Base-by-base conservation (phyloP, 306 rosid genomes). In the Fagus crenata region DNA sequence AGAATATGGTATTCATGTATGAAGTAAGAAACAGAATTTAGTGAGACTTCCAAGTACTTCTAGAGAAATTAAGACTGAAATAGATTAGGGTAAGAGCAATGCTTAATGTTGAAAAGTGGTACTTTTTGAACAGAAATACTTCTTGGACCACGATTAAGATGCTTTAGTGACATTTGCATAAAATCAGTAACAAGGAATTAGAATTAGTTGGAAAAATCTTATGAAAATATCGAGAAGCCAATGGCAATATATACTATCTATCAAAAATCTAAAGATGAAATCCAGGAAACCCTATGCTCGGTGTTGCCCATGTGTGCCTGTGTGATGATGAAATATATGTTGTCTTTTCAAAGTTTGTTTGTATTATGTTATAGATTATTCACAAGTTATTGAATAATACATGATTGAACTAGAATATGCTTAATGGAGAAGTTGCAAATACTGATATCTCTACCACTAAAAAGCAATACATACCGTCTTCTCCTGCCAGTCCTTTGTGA, bases 401-500 rank as follows among this genome's bases (percentile, higher is more conserved):
- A 4, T 46, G 51, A 46, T 46, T 2, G 51, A 46, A 46, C 51
- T 46, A 9, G 51, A 46, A 46, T 9, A 46, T 46, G 51, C 31
- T 58, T 31, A 63, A 35, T 35, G 69, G 37, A 63, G 40, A 63
- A 63, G 1, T 31, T 17, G 40, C 51, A 46, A 46, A 46, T 46
- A 46, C 51, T 46, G 14, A 46, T 46, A 46, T 9, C 51, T 46
- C 14, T 46, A 46, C 11, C 11, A 58, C 69, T 46, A 2, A 43
- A 22, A 68, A 73, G 77, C 43, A 28, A 40, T 1, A 64, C 91
- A 8, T 92, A 95, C 97, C 91, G 97, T 88, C 51, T 90, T 95
- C 43, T 78, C 60, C 6, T 28, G 70, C 96, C 97, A 95, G 1
- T 85, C 87, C 40, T 75, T 56, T 81, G 84, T 64, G 75, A 95